These are phyloP conservation scores for Elongisporangium senticosum DNA, from an alignment of 352 stramenopile genomes.

Conservation along the genomic window DNA sequence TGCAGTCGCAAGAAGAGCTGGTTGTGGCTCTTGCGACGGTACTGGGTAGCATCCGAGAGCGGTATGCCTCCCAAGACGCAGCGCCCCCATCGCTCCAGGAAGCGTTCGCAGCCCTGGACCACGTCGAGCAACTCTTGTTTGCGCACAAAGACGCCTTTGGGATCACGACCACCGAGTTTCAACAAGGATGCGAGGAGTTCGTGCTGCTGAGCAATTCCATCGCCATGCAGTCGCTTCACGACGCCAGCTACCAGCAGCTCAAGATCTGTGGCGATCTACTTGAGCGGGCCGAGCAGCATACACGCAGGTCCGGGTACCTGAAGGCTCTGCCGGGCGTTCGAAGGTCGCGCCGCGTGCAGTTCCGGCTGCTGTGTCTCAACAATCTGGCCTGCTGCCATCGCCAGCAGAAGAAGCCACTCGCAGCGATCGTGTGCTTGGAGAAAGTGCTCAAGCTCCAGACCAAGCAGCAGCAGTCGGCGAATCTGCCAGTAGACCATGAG, in stretches of 20 bases:
- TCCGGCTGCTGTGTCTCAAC: constrained; percentile 56
- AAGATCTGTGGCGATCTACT: constrained; percentile 23
- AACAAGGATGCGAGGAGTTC: constrained; percentile 59
- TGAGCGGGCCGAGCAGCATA: constrained; percentile 49
- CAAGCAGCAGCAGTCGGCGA: constrained; percentile 7
- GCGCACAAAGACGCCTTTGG: constrained; percentile 42
- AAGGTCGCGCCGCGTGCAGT: constrained; percentile 19
- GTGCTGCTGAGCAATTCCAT: constrained; percentile 54
- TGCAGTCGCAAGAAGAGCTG: constrained; percentile 21
- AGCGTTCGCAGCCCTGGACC: constrained; percentile 24
- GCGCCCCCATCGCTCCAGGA: constrained; percentile 1
- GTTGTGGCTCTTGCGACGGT: constrained; percentile 38
- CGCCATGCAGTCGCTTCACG: constrained; percentile 40
- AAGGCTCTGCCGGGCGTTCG: constrained; percentile 12
- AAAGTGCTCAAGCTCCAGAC: constrained; percentile 42
- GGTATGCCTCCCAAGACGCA: constrained; percentile 4
- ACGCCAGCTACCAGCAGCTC: constrained; percentile 3
- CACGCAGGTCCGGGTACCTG: constrained; percentile 35
- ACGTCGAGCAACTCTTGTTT: constrained; percentile 36
- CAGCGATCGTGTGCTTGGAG: constrained; percentile 39
- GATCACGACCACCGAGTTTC: constrained; percentile 29
- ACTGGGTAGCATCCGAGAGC: constrained; percentile 23
- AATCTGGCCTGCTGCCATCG: constrained; percentile 63
- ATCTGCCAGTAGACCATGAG: background rate
- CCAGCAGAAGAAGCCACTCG: constrained; percentile 29